These are phyloP conservation scores for Fusarium sublunatum DNA, from an alignment of 2,329 filamentous ascomycete species.

Conservation along the genomic window DNA sequence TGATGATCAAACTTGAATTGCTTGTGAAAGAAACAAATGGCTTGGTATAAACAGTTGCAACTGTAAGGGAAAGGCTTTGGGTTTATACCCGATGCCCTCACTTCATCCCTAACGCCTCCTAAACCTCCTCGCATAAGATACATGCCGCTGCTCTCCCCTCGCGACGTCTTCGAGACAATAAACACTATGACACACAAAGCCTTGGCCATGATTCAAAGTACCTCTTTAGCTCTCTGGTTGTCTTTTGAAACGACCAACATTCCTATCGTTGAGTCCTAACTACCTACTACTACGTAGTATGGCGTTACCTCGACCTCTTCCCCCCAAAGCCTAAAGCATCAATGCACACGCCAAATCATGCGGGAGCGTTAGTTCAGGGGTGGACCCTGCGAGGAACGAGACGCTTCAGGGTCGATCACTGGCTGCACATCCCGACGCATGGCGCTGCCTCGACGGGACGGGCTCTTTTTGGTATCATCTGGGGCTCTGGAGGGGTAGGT, in stretches of 20 bases:
- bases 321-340: conserved; percentile 3
- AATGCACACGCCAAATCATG: conserved; percentile 26
- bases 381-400: conserved; percentile 30
- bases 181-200: conserved; percentile 1
- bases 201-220: not conserved
- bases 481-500: conserved; percentile 7
- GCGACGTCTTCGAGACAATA: conserved; percentile 13
- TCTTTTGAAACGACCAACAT: conserved; percentile 13
- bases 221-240: not conserved
- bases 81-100: conserved; percentile 22
- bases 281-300: too few relatives aligned
- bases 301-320: conserved; percentile 7
- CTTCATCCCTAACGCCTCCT: conserved; percentile 21
- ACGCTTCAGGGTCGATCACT: conserved; percentile 24
- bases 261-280: not conserved
- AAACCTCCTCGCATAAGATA: conserved; percentile 32
- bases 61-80: conserved; percentile 8
- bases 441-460: conserved; percentile 21
- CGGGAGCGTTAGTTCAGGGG: conserved; percentile 23
- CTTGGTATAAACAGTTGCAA: too few relatives aligned
- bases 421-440: conserved; percentile 32
- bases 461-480: conserved; percentile 19
- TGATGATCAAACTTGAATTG: too few relatives aligned
- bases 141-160: conserved; percentile 23
- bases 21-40: too few relatives aligned